phyloP scores from a whole-genome alignment of 805 yeast species.

The Maudiozyma barnettii region DNA sequence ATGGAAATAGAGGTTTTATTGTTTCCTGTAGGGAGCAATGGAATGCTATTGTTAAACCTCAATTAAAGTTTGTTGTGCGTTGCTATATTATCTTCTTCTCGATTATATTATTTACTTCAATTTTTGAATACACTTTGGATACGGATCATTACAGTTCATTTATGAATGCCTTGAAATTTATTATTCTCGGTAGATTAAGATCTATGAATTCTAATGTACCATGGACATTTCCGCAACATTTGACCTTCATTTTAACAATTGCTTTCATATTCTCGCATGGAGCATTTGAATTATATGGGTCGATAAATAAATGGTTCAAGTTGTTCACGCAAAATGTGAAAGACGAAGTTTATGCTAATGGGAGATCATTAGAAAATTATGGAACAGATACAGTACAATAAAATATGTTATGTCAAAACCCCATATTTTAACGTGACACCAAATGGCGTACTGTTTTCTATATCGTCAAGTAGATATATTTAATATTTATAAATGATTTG shows the following conservation, averaged over 20 bases:
- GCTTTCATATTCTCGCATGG: conserved; percentile 6
- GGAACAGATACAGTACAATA: not conserved
- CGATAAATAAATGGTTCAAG: conserved; percentile 17
- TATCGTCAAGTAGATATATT: too few species aligned
- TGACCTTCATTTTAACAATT: conserved; percentile 6
- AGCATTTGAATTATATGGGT: conserved; percentile 1
- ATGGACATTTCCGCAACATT: conserved; percentile 17
- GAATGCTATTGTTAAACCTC: not conserved
- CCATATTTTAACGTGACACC: too few species aligned
- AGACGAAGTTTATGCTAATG: conserved; percentile 47
- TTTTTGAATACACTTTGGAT: not conserved
- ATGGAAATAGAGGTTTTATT: not conserved
- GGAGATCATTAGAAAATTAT: conserved; percentile 43
- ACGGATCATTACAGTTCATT: conserved; percentile 4
- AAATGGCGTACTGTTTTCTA: too few species aligned
- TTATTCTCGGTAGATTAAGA: conserved; percentile 1
- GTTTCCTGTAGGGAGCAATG: conserved; percentile 1
- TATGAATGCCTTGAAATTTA: conserved; percentile 9
- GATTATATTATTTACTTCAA: not conserved
- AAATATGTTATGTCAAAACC: not conserved
- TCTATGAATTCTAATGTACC: conserved; percentile 1
- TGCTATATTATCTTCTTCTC: not conserved
- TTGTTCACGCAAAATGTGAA: conserved; percentile 36
- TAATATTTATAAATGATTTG: too few species aligned
- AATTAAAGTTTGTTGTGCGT: not conserved